A percentile compares a stretch with the other conserved stretches of the same genome.
Evolutionary conservation across 495 filamentous ascomycete genomes (phyloP).

Genomic region (Hypoxylon lenormandii): DNA sequence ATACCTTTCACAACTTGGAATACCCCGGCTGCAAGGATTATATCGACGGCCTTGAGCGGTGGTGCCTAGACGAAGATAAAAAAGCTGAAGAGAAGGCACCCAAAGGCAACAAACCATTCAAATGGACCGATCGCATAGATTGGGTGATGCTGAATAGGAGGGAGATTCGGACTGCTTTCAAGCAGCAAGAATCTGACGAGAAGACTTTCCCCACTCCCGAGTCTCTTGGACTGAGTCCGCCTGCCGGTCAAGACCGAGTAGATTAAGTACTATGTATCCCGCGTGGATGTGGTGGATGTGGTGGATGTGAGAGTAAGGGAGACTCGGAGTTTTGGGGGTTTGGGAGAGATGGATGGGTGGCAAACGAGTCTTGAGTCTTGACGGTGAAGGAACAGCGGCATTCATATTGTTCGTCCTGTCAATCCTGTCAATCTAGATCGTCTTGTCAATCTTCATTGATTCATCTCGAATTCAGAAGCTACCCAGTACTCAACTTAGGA

Average conservation of each 20-base stretch:
- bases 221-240: neutral
- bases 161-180: neutral
- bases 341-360: too few relatives aligned
- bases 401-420: too few relatives aligned
- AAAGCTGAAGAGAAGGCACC: neutral
- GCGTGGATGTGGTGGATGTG: too few relatives aligned
- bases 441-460: too few relatives aligned
- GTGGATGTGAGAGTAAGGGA: too few relatives aligned
- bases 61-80: neutral
- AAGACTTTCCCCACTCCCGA: neutral
- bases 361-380: too few relatives aligned
- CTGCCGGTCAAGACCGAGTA: neutral
- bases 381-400: too few relatives aligned
- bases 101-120: neutral
- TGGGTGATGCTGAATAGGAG: neutral
- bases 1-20: neutral
- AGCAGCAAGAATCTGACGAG: neutral
- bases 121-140: constrained; percentile 1
- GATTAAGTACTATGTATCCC: too few relatives aligned
- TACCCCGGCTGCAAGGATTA: neutral
- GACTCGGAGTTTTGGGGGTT: too few relatives aligned
- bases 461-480: too few relatives aligned
- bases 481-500: too few relatives aligned
- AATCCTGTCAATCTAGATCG: too few relatives aligned
- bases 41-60: neutral